Evolutionary conservation across 495 filamentous ascomycete genomes (phyloP), one percentile per base, ranked within the genome.

Genomic region (Neurospora sp.): DNA sequence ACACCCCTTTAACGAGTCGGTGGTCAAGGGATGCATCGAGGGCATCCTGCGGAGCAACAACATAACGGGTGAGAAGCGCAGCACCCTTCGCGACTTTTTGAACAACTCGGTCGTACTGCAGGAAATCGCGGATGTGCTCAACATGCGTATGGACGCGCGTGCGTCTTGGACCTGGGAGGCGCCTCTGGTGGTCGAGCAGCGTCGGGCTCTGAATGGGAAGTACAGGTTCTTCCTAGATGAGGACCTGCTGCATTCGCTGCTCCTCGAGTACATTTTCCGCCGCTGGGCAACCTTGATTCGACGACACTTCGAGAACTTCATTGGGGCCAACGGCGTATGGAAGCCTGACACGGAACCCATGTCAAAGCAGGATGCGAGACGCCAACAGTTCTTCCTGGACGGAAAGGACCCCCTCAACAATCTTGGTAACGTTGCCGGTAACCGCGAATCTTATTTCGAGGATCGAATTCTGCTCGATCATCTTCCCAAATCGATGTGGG

Each of bases 191-290:
- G 75, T 80, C 42, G 77, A 80, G 27, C 74, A 79, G 68, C 86
- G 89, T 27, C 86, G 86, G 16, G 88, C 91, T 69, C 78, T 92
- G 61, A 93, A 91, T 77, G 89, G 90, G 0, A 88, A 88, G 72
- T 91, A 91, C 73, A 85, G 87, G 0, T 84, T 92, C n/a, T 87
- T 84, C 77, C 87, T 89, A 86, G 89, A 92, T 73, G 90, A 91
- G 77, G 90, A 92, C 73, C 78, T 92, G 31, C 81, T 91, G 9
- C 87, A 92, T 68, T 84, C 86, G 10, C 84, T 92, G 14, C 85
- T 92, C 71, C 77, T 92, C 22, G 87, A 91, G 68, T 90, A 89
- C 69, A 82, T 92, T 31, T 90, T 90, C 12, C 76, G 86, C 41
- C 22, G 40, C 12, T 80, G 77, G 77, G 73, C 75, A 10, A 20